Conservation (phyloP, 176 grass and related monocot genomes). For the Rhipidocladum racemiflorum region DNA sequence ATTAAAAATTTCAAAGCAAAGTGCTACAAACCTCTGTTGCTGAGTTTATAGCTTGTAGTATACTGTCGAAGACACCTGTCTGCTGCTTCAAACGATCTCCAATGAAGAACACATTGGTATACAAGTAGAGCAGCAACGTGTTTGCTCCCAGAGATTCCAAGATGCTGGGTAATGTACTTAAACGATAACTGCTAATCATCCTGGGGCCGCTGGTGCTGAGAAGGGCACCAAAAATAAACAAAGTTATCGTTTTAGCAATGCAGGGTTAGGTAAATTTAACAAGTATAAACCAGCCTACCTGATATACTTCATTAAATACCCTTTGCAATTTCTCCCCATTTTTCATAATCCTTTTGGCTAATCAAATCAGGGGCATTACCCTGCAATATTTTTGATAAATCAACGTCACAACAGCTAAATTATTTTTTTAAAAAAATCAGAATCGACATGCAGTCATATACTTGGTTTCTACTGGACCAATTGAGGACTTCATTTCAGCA, state of each 20-base stretch:
- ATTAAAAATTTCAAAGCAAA: conserved; percentile 26
- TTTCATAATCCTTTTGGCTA: conserved; percentile 55
- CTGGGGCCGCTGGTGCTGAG: conserved; percentile 36
- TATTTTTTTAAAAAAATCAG: conserved; percentile 12
- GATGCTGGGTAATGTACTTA: conserved; percentile 60
- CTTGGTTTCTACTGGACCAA: conserved; percentile 32
- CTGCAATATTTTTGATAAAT: conserved; percentile 23
- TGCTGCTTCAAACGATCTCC: conserved; percentile 70
- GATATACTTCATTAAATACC: conserved; percentile 61
- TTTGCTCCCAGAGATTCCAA: conserved; percentile 49
- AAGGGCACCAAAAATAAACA: conserved; percentile 27
- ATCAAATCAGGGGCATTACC: conserved; percentile 30
- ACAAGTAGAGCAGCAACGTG: conserved; percentile 60
- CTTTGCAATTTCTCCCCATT: conserved; percentile 66
- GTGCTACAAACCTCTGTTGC: conserved; percentile 51
- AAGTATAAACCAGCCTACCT: conserved; percentile 45
- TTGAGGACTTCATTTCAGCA: conserved; percentile 40
- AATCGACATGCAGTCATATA: conserved; percentile 14
- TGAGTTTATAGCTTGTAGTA: conserved; percentile 61
- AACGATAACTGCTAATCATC: conserved; percentile 59
- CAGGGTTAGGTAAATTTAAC: background rate
- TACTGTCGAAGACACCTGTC: conserved; percentile 60
- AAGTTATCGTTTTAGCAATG: background rate
- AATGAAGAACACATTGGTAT: conserved; percentile 62
- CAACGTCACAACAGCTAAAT: background rate